These are phyloP conservation scores for Phytophthora europaea DNA, from an alignment of 352 stramenopile species.

Conservation along the genomic window DNA sequence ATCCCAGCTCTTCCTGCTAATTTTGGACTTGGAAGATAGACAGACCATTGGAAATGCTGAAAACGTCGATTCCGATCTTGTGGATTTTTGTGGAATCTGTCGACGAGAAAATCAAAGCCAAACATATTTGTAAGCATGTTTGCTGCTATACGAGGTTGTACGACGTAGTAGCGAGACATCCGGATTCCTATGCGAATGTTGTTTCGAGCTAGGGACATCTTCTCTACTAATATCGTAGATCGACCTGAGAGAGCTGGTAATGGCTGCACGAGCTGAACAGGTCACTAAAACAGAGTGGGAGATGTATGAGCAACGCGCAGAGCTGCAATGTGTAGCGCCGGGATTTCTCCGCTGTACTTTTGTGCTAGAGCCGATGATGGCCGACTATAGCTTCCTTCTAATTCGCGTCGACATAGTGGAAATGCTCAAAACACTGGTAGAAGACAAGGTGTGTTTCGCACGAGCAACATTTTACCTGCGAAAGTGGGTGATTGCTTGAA, in stretches of 20 bases:
- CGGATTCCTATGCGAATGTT: constrained; percentile 12
- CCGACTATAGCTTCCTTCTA: background rate
- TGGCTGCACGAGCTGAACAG: constrained; percentile 3
- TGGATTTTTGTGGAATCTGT: constrained; percentile 5
- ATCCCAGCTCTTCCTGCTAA: constrained; percentile 6
- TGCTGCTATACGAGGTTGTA: background rate
- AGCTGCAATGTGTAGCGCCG: background rate
- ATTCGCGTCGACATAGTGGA: background rate
- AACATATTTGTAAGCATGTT: constrained; percentile 1
- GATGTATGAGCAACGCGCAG: background rate
- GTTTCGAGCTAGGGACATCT: constrained; percentile 5
- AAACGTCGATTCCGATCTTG: background rate
- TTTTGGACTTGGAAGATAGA: background rate
- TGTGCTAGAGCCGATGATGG: constrained; percentile 23
- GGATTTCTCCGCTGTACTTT: constrained; percentile 4
- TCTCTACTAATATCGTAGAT: background rate
- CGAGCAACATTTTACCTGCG: background rate
- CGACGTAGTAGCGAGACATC: background rate
- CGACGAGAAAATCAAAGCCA: constrained; percentile 6
- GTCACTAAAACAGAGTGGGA: constrained; percentile 2
- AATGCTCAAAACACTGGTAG: background rate
- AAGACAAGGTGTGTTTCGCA: constrained; percentile 13
- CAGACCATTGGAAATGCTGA: background rate
- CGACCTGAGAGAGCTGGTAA: constrained; percentile 1
- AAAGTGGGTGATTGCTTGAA: background rate